Conservation (phyloP, 139 green algal species). For the Chara braunii region DNA sequence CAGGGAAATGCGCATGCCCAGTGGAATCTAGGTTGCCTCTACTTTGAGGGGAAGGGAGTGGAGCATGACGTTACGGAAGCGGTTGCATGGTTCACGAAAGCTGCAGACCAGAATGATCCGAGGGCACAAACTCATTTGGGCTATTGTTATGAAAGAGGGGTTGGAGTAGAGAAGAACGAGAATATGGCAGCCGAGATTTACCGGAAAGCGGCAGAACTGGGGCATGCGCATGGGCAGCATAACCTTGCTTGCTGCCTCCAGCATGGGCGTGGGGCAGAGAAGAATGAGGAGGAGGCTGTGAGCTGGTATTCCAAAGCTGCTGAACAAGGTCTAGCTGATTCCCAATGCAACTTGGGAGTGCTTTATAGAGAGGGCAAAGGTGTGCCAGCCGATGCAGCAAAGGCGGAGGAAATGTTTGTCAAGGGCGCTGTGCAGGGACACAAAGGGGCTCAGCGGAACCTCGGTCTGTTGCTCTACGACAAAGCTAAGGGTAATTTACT, state of each 20-base stretch:
- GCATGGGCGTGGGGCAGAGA: too few relatives aligned
- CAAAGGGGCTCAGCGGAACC: slow-evolving; percentile 15
- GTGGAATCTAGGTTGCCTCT: slow-evolving; percentile 25
- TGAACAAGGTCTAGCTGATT: slow-evolving; percentile 22
- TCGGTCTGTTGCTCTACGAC: too few relatives aligned
- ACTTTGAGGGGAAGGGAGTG: neutral
- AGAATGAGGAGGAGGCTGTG: too few relatives aligned
- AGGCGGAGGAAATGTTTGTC: slow-evolving; percentile 27
- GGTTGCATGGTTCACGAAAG: too few relatives aligned
- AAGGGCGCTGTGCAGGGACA: slow-evolving; percentile 39
- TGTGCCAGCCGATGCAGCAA: slow-evolving; percentile 9
- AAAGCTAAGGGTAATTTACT: too few relatives aligned
- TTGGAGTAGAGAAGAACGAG: too few relatives aligned
- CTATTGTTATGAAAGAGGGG: slow-evolving; percentile 20
- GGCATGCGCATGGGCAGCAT: too few relatives aligned
- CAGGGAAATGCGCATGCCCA: slow-evolving; percentile 25
- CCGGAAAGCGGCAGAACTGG: slow-evolving; percentile 10
- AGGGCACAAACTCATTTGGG: too few relatives aligned
- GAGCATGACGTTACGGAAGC: too few relatives aligned
- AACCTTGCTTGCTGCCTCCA: too few relatives aligned
- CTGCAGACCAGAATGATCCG: too few relatives aligned
- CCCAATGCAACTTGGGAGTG: slow-evolving; percentile 31
- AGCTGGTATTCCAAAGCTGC: slow-evolving; percentile 28
- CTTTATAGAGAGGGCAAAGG: slow-evolving; percentile 29
- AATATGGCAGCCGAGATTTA: slow-evolving; percentile 8